These are phyloP conservation scores for Colletotrichum scovillei DNA, from an alignment of 2,329 filamentous ascomycete genomes.

Conservation along the genomic window DNA sequence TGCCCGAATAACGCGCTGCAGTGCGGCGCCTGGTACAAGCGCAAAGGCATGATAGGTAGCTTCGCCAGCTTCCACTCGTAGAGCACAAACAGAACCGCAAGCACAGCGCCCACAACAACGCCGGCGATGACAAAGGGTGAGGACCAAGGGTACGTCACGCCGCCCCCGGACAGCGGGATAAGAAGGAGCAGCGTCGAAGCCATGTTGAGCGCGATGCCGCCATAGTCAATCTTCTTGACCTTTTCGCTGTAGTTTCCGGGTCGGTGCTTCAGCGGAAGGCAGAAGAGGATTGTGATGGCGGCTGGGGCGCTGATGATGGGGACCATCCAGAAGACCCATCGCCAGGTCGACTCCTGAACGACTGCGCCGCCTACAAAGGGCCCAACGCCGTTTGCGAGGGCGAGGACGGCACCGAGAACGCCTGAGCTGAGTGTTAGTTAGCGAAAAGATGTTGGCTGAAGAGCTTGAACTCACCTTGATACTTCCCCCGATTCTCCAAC, in stretches of 20 bases:
- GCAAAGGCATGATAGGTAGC: constrained; percentile 44
- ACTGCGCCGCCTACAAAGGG: constrained; percentile 46
- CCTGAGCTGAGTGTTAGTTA: constrained; percentile 1
- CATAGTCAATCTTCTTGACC: constrained; percentile 43
- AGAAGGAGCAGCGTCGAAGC: constrained; percentile 41
- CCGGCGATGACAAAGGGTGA: constrained; percentile 41
- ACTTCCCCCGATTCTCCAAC: constrained; percentile 48
- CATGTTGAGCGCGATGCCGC: constrained; percentile 43
- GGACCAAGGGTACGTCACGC: constrained; percentile 41
- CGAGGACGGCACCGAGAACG: constrained; percentile 42
- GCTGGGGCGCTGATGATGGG: constrained; percentile 39
- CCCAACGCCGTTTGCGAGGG: constrained; percentile 51
- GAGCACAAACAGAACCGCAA: constrained; percentile 40
- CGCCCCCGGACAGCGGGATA: constrained; percentile 43
- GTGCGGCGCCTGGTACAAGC: constrained; percentile 38
- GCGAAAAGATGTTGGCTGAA: no score
- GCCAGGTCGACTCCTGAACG: constrained; percentile 43
- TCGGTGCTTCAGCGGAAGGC: constrained; percentile 40
- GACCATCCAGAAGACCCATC: constrained; percentile 45
- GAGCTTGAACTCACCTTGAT: no score
- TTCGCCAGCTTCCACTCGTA: constrained; percentile 44
- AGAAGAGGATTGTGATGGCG: constrained; percentile 41
- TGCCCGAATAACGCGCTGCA: constrained; percentile 39
- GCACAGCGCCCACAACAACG: constrained; percentile 37
- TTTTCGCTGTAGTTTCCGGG: constrained; percentile 41